phyloP scores from a whole-genome alignment of 495 filamentous ascomycete genomes.

The Ascobolus immersus region DNA sequence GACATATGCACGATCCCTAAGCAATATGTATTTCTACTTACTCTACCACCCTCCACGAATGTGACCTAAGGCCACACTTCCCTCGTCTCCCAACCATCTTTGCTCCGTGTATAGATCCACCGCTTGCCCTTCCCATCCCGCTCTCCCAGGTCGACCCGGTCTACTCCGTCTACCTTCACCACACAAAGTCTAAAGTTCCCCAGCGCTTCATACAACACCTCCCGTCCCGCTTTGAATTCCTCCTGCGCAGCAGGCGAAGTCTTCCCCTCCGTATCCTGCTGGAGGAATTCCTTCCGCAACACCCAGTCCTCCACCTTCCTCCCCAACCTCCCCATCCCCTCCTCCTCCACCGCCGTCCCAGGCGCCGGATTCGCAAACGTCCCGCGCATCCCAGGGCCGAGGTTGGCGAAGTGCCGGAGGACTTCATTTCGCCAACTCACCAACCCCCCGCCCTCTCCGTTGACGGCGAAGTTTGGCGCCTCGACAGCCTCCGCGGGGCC shows the following conservation, averaged over 20 bases:
- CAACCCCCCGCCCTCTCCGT: conserved; percentile 10
- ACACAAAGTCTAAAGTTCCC: conserved; percentile 67
- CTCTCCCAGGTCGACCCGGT: conserved; percentile 41
- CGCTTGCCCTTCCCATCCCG: conserved; percentile 37
- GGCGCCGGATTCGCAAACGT: conserved; percentile 58
- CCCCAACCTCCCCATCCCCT: conserved; percentile 33
- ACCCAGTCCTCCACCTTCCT: conserved; percentile 30
- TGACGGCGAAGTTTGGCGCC: conserved; percentile 3
- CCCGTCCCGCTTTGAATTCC: too few relatives aligned
- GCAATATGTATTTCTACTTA: too few relatives aligned
- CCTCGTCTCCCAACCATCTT: conserved; percentile 40
- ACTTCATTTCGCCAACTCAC: conserved; percentile 57
- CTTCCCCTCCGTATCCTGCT: too few relatives aligned
- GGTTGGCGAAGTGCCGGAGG: conserved; percentile 67
- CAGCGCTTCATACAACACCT: conserved; percentile 27
- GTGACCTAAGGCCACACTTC: conserved; percentile 81
- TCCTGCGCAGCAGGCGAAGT: too few relatives aligned
- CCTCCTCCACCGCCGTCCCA: conserved; percentile 29
- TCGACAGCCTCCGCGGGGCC: conserved; percentile 15
- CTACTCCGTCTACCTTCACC: conserved; percentile 55
- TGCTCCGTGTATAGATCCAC: conserved; percentile 29
- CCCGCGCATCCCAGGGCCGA: conserved; percentile 50
- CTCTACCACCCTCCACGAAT: too few relatives aligned
- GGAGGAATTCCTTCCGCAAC: conserved; percentile 38
- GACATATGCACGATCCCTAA: too few relatives aligned